A percentile compares a stretch with the other conserved stretches of the same genome.
Evolutionary conservation across 805 yeast genomes (phyloP).

Genomic region (Saccharomycopsis fermentans): DNA sequence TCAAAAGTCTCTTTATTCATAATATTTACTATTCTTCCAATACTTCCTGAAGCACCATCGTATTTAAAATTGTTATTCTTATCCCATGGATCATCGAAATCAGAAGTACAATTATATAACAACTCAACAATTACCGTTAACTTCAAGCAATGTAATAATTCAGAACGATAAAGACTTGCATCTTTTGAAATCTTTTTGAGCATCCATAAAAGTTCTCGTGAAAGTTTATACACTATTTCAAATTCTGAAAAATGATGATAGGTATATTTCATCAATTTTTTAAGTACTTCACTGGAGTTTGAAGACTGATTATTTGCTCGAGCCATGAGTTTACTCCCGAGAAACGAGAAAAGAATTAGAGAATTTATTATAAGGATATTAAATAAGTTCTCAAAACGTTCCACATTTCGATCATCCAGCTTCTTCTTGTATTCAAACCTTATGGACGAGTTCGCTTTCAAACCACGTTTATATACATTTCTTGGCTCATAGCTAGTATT

Average conservation of each 20-base stretch:
- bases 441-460: not conserved
- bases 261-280: not conserved
- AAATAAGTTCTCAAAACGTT: conserved; percentile 1
- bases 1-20: not conserved
- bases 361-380: conserved; percentile 1
- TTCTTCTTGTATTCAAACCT: not conserved
- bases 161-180: not conserved
- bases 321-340: not conserved
- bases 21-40: not conserved
- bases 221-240: not conserved
- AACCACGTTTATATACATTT: not conserved
- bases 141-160: not conserved
- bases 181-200: not conserved
- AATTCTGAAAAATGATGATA: not conserved
- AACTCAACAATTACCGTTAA: not conserved
- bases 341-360: not conserved
- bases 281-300: not conserved
- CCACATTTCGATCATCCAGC: not conserved
- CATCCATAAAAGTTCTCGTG: not conserved
- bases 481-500: not conserved
- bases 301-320: not conserved
- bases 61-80: not conserved
- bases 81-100: not conserved
- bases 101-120: not conserved
- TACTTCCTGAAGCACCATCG: not conserved